Evolutionary conservation across 805 yeast genomes (phyloP), one percentile per base, ranked within the genome.

Genomic region (Kuraishia molischiana): DNA sequence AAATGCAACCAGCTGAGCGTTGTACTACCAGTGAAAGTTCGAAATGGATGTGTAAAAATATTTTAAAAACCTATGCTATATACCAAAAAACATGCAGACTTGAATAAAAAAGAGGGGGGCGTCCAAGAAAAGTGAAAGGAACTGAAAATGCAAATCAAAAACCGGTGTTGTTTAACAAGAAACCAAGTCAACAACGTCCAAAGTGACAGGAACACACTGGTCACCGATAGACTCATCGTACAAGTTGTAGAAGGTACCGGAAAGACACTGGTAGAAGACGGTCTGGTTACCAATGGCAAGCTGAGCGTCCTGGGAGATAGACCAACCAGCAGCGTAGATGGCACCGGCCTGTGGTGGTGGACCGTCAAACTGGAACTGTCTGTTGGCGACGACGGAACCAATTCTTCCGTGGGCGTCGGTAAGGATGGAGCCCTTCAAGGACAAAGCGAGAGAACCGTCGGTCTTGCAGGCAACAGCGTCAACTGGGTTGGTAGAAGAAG

Each of bases 361-460:
- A 52, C 79, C 79, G 52, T 74, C 79, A 48, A 74, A 74, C 61
- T 74, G 79, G 72, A 74, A 73, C 60, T 74, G 79, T 62, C 74
- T 65, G 71, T 72, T 72, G 41, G 77, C 76, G 45, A 72, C 78
- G 56, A 72, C 72, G 32, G 77, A 69, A 48, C 78, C 78, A 44
- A 72, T 59, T 67, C 78, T 69, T 42, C 74, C 74, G 37, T 52
- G 39, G 21, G 64, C 43, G 46, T 72, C 78, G n/a, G 56, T 66
- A 52, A 73, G 62, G 37, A 66, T 50, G 37, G 67, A 54, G 34
- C 46, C 57, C 32, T 58, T 49, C 51, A 73, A 62, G 13, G 58
- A 52, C 62, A 73, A 57, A 19, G 72, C 48, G 44, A 73, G 65
- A 30, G 73, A 49, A 49, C 53, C 56, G 15, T 49, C 53, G 31